Conservation (phyloP, 495 filamentous ascomycete genomes). For the Chaetomium tenue region DNA sequence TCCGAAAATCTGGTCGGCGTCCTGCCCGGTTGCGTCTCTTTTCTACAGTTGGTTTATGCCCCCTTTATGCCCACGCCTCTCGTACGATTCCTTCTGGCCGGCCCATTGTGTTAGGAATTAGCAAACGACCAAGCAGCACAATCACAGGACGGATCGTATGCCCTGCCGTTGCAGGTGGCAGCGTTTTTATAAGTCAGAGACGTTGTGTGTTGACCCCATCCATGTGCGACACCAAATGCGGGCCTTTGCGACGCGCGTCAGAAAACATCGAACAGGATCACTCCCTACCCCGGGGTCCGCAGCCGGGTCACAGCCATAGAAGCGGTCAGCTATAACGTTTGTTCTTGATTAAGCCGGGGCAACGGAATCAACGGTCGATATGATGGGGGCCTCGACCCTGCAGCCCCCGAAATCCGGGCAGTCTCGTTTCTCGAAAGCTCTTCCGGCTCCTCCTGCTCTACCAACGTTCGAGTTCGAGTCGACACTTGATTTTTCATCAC, state of each 20-base stretch:
- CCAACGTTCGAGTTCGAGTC: constrained; percentile 24
- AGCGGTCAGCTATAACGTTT: constrained; percentile 16
- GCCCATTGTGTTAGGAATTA: constrained; percentile 1
- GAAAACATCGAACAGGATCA: constrained; percentile 17
- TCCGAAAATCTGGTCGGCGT: constrained; percentile 23
- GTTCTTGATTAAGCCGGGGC: constrained; percentile 31
- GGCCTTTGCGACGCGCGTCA: constrained; percentile 20
- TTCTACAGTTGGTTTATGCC: constrained; percentile 11
- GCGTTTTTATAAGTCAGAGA: constrained; percentile 17
- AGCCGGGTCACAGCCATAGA: constrained; percentile 9
- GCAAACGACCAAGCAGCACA: not conserved
- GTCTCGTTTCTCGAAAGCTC: constrained; percentile 41
- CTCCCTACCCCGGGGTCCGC: not conserved
- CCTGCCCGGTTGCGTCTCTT: not conserved
- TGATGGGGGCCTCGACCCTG: constrained; percentile 33
- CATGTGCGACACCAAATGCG: constrained; percentile 35
- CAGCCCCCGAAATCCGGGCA: constrained; percentile 35
- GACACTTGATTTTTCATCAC: constrained; percentile 17
- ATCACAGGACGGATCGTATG: not conserved
- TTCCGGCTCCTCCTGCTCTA: constrained; percentile 35
- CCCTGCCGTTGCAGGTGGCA: not conserved
- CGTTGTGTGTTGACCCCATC: constrained; percentile 6
- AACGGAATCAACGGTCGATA: constrained; percentile 21
- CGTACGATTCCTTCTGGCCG: not conserved
- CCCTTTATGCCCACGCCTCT: constrained; percentile 5